phyloP scores from a whole-genome alignment of 768 basidiomycete species.

The Leccinum truebloodii region DNA sequence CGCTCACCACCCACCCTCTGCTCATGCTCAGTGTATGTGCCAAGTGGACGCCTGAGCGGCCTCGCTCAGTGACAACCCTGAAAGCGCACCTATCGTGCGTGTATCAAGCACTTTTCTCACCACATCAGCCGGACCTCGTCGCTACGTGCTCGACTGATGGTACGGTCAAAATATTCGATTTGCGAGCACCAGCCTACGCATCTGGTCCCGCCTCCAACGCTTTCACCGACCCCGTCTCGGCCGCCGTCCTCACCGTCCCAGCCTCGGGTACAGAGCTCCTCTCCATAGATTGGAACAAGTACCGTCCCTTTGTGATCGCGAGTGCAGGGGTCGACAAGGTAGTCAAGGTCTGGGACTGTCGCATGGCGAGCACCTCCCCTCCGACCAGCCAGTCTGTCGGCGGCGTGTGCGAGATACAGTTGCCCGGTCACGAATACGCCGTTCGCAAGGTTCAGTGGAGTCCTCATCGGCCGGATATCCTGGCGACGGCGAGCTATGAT shows the following conservation, averaged over 20 bases:
- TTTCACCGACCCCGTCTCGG: constrained; percentile 67
- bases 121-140: constrained; percentile 80
- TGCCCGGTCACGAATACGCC: constrained; percentile 88
- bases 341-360: constrained; percentile 82
- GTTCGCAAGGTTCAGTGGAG: constrained; percentile 89
- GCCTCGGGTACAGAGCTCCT: constrained; percentile 80
- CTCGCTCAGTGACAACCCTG: constrained; percentile 76
- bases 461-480: constrained; percentile 69
- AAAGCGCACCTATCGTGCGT: constrained; percentile 84
- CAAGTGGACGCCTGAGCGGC: constrained; percentile 87
- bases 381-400: constrained; percentile 56
- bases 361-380: constrained; percentile 69
- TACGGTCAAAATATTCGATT: constrained; percentile 79
- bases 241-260: constrained; percentile 74
- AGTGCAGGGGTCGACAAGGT: constrained; percentile 78
- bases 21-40: neutral
- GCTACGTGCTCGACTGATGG: constrained; percentile 89
- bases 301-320: constrained; percentile 74
- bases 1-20: neutral
- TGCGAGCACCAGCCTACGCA: constrained; percentile 62
- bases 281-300: constrained; percentile 92
- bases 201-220: constrained; percentile 50
- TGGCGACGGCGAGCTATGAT: constrained; percentile 82
- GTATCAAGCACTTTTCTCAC: constrained; percentile 91
- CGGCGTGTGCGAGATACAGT: constrained; percentile 65